Conservation (phyloP, 345 rosid species). For the Dipteronia sinensis region DNA sequence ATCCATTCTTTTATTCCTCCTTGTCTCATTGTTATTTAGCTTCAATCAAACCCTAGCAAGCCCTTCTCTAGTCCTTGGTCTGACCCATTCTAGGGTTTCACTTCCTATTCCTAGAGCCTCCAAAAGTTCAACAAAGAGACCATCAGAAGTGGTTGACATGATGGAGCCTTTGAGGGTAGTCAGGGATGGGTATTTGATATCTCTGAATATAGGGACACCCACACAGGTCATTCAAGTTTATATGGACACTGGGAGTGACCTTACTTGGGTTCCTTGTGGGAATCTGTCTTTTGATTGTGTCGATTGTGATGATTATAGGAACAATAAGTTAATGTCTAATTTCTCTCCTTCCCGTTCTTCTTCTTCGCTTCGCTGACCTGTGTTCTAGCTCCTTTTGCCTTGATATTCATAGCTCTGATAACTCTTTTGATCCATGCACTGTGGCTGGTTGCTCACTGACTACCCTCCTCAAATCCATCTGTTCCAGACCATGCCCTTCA, state of each 20-base stretch:
- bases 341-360: conserved; percentile 74
- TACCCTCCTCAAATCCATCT: conserved; percentile 53
- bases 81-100: conserved; percentile 43
- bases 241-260: conserved; percentile 92
- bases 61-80: conserved; percentile 48
- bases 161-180: conserved; percentile 65
- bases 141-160: conserved; percentile 32
- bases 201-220: conserved; percentile 76
- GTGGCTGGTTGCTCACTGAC: conserved; percentile 70
- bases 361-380: conserved; percentile 52
- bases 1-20: conserved; percentile 30
- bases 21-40: conserved; percentile 13
- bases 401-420: conserved; percentile 75
- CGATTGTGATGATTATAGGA: conserved; percentile 65
- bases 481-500: conserved; percentile 79
- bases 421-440: conserved; percentile 66
- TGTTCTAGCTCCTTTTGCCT: conserved; percentile 61
- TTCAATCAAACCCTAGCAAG: conserved; percentile 39
- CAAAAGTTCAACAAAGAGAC: conserved; percentile 25
- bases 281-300: conserved; percentile 71
- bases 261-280: conserved; percentile 92
- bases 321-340: conserved; percentile 31
- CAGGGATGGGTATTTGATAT: conserved; percentile 76
- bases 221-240: conserved; percentile 69
- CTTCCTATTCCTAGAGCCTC: conserved; percentile 40